Evolutionary conservation across 2,329 filamentous ascomycete species (phyloP).

Genomic region (Penicillium fuscoglaucum): DNA sequence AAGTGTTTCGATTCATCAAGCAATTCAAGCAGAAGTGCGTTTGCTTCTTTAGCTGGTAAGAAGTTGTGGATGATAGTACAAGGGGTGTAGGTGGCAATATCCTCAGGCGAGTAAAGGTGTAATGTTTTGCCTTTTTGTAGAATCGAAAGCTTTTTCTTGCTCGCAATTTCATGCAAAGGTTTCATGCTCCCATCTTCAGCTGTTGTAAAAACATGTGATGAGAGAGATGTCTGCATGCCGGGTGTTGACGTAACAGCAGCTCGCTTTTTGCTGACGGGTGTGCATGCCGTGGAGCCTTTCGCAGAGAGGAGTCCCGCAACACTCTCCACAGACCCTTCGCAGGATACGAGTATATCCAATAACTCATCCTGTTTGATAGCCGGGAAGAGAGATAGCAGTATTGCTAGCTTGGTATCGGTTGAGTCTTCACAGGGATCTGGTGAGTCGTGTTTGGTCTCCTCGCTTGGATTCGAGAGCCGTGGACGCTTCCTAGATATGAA

Average conservation of each 20-base stretch:
- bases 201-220: slow-evolving; percentile 47
- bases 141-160: slow-evolving; percentile 35
- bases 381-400: slow-evolving; percentile 76
- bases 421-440: slow-evolving; percentile 62
- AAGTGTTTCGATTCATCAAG: slow-evolving; percentile 72
- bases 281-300: slow-evolving; percentile 13
- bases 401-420: slow-evolving; percentile 85
- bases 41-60: slow-evolving; percentile 69
- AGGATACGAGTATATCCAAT: slow-evolving; percentile 74
- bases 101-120: slow-evolving; percentile 76
- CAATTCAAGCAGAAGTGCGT: slow-evolving; percentile 72
- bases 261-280: slow-evolving; percentile 35
- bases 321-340: slow-evolving; percentile 71
- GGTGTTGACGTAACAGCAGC: slow-evolving; percentile 39
- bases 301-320: slow-evolving; percentile 59
- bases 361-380: slow-evolving; percentile 63
- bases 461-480: slow-evolving; percentile 20
- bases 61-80: slow-evolving; percentile 95
- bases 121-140: slow-evolving; percentile 79
- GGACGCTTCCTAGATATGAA: slow-evolving; percentile 42
- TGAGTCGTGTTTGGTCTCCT: slow-evolving; percentile 11
- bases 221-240: slow-evolving; percentile 65
- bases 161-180: slow-evolving; percentile 18
- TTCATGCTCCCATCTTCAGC: slow-evolving; percentile 41
- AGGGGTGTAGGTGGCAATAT: slow-evolving; percentile 79